Base-by-base conservation (phyloP, 257 asterid genomes). In the Ilex asprella region DNA sequence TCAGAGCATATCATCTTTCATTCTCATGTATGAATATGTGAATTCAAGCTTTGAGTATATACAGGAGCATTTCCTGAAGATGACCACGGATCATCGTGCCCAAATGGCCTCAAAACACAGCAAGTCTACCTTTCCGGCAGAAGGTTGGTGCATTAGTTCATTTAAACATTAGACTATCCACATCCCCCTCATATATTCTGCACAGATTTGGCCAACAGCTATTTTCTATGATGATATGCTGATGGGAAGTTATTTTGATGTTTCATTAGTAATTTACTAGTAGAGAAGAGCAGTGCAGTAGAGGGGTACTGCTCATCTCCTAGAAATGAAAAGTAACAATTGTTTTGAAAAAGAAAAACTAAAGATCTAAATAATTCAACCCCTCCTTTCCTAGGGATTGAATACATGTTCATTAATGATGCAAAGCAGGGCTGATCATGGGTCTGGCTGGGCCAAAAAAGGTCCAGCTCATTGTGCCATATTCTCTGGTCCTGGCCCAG, bases 21-120 rank as follows among this genome's bases (percentile, higher is more conserved):
- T 58, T 21, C 30, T 69, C 29, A 53, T 3, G 5, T 53, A 16
- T 49, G 27, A 14, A 14, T 14, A 15, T 7, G 27, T 53, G 3
- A 53, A 21, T 11, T 46, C 13, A 46, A 10, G 13, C 52, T 46
- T 46, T 21, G 27, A 21, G 10, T 14, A 46, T 65, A 54, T 70
- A 61, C 76, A 92, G 99, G 99, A 86, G 77, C 99, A 92, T 79
- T 80, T 92, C 64, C 74, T 92, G 79, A 84, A 85, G 70, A 83
- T 92, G 84, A 83, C 99, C 31, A 35, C 92, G 47, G 78, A 64
- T 32, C 97, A 92, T 79, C 91, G 97, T 50, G 70, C 84, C 15
- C 82, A 89, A 67, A 76, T 81, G 84, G 87, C 91, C 62, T 57
- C 63, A 72, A 93, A 87, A 76, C 95, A 86, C 64, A 97, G 94